phyloP scores from a whole-genome alignment of 371 early-diverging fungal genomes.

The Coemansia linderi region DNA sequence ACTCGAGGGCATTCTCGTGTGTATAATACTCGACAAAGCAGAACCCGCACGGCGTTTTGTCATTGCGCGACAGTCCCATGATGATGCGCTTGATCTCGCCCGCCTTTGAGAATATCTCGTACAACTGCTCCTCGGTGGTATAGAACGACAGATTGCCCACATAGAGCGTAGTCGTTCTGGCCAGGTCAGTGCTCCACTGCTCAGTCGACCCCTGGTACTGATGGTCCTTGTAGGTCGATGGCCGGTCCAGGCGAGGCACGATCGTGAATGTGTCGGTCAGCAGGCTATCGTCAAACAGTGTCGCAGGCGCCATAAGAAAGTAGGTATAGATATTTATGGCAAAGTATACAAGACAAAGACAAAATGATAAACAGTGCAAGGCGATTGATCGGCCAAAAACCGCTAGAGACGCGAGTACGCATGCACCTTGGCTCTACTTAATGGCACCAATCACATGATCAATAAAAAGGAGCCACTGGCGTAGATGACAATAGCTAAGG shows the following conservation, averaged over 20 bases:
- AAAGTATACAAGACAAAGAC: background rate
- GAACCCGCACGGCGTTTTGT: conserved; percentile 98
- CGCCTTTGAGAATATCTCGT: conserved; percentile 92
- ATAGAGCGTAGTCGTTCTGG: conserved; percentile 84
- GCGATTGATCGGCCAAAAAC: background rate
- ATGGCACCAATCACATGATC: background rate
- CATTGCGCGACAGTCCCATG: conserved; percentile 95
- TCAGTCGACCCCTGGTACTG: conserved; percentile 73
- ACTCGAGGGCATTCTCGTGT: conserved; percentile 82
- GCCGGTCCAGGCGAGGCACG: conserved; percentile 79
- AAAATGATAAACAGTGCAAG: background rate
- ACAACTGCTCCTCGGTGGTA: conserved; percentile 98
- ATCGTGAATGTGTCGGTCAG: conserved; percentile 55
- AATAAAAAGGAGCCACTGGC: background rate
- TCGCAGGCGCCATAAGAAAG: conserved; percentile 19
- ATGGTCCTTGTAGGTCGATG: conserved; percentile 85
- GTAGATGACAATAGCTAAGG: background rate
- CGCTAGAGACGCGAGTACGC: background rate
- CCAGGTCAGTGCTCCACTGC: conserved; percentile 70
- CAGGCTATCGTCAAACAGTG: conserved; percentile 18
- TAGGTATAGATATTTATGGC: no score
- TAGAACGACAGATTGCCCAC: conserved; percentile 97
- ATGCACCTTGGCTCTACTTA: background rate
- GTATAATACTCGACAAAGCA: conserved; percentile 98
- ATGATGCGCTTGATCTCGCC: conserved; percentile 98